Base-by-base conservation (phyloP, 83 land plant genomes). In the Diphasiastrum complanatum region DNA sequence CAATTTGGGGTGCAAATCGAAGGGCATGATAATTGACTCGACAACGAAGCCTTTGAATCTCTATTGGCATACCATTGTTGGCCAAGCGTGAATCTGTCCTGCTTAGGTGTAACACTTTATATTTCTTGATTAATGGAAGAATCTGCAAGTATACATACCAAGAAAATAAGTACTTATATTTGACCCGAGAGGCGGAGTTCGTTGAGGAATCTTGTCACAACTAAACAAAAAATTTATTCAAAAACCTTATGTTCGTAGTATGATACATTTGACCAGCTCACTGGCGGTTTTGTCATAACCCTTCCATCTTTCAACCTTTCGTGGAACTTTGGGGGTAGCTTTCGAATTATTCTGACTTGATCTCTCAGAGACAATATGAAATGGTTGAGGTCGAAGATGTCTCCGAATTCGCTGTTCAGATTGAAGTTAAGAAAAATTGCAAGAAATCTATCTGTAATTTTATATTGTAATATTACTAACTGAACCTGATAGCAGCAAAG, bases 241-340 rank as follows among this genome's bases (percentile, higher is more conserved):
- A 24, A 5, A 59, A 86, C 96, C 96, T 90, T 89, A 47, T 85
- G 50, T 48, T 79, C 47, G 62, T 91, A 91, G 50, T 91, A 91
- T 19, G 73, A 72, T 36, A 79, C 87, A 69, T 79, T 82, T 53
- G 97, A 91, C 97, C 97, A 91, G 82, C 97, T 91, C 40, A 85
- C 81, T 32, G 95, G 97, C 28, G 79, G 90, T 85, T 87, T 80
- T 10, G 43, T 52, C 20, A 75, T 51, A 5, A 65, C 3, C 8
- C 47, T 47, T 33, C 55, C 61, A 32, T 43, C 41, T 31, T 75
- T 62, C 47, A 72, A n/a, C n/a, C n/a, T 83, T 26, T 50, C 27
- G 14, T 36, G 67, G 19, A 85, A 61, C 47, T 63, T 79, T 57
- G 75, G 75, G 27, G 98, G 96, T 6, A 92, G 71, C 63, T 75